A percentile compares a stretch with the other conserved stretches of the same genome.
phyloP scores from a whole-genome alignment of 2,329 filamentous ascomycete genomes.

The Leptosphaerulina australis region DNA sequence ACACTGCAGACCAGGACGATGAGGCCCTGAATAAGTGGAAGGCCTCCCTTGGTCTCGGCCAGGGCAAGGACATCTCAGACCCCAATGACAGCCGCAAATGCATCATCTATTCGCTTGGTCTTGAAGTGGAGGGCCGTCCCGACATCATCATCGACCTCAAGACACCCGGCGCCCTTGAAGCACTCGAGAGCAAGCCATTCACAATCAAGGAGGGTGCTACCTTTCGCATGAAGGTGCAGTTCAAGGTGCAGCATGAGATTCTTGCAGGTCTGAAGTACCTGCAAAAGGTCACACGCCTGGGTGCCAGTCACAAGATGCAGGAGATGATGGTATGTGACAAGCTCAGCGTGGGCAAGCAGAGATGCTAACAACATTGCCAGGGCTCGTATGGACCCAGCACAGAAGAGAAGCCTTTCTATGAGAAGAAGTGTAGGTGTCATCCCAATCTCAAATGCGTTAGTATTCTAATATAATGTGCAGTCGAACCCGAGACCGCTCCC shows the following conservation, averaged over 20 bases:
- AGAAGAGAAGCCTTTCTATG: conserved; percentile 80
- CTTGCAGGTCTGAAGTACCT: conserved; percentile 95
- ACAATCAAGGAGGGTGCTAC: conserved; percentile 94
- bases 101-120: conserved; percentile 88
- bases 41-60: conserved; percentile 86
- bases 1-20: conserved; percentile 68
- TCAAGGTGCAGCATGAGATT: conserved; percentile 97
- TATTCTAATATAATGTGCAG: conserved; percentile 53
- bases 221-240: conserved; percentile 93
- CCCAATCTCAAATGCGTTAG: not conserved
- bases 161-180: conserved; percentile 71
- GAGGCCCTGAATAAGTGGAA: conserved; percentile 98
- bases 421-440: conserved; percentile 80
- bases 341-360: not conserved
- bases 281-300: conserved; percentile 89
- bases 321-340: conserved; percentile 85
- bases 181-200: conserved; percentile 90
- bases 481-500: conserved; percentile 90
- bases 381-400: conserved; percentile 95
- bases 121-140: conserved; percentile 80
- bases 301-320: conserved; percentile 87
- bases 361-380: conserved; percentile 54
- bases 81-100: conserved; percentile 82
- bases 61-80: conserved; percentile 58
- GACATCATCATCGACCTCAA: conserved; percentile 91